Evolutionary conservation across 2,329 filamentous ascomycete species (phyloP), one percentile per base, ranked within the genome.

Genomic region (Neophaeococcomyces mojaviensis): DNA sequence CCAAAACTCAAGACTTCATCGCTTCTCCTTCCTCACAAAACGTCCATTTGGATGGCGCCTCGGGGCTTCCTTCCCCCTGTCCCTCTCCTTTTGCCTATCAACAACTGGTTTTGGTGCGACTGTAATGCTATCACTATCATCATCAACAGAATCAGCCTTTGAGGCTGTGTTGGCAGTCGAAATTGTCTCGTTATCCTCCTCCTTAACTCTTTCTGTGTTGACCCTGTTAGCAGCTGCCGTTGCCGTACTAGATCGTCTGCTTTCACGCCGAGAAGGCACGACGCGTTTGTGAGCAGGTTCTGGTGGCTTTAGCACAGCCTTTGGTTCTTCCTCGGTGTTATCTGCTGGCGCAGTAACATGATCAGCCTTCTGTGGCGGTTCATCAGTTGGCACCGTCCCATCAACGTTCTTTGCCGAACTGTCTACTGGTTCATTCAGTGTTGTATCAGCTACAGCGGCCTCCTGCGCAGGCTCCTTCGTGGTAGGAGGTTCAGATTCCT

Each of bases 41-140:
- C 33, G n/a, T 35, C 33, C 33, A 35, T 32, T 32, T 30, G n/a
- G 35, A 6, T 8, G 36, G 35, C 22, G 33, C 16, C 13, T 19
- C 15, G n/a, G 28, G 15, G 4, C 16, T 9, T n/a, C 39, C 36
- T 39, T 46, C 12, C 15, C 34, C 24, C 12, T 46, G 8, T 46
- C 34, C 31, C 10, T 24, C 16, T 46, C 22, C 32, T 26, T 24
- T 26, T 22, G 28, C 32, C 28, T 24, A 13, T 39, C 43, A 32
- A 24, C 19, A 32, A 33, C 35, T 4, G 35, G 26, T 24, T 46
- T 39, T 28, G 20, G 4, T 3, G 42, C 32, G 9, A 46, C 43
- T 3, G 28, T 35, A 32, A 46, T 39, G 15, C 19, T 46, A 32
- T 46, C 43, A 9, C 35, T 22, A 26, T 46, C 43, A 15, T 28